phyloP scores from a whole-genome alignment of 1,284 basidiomycete genomes.

The Dichomitus squalens region DNA sequence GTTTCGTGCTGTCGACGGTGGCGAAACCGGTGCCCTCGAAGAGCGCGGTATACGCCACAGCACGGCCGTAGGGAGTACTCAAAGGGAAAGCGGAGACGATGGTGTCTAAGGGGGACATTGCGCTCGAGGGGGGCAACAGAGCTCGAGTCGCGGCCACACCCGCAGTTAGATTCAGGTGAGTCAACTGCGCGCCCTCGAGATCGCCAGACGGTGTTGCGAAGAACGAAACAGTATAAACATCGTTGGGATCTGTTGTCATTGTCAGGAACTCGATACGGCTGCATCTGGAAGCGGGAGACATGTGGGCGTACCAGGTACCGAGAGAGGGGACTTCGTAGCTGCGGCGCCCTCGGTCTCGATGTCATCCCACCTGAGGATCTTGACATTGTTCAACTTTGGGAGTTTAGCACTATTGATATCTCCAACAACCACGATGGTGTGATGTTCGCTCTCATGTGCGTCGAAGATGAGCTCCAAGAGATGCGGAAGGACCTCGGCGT shows the following conservation, averaged over 20 bases:
- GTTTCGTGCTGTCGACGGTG: constrained; percentile 57
- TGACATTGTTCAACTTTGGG: constrained; percentile 49
- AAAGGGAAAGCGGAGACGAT: constrained; percentile 72
- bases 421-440: constrained; percentile 70
- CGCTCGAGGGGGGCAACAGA: constrained; percentile 63
- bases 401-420: constrained; percentile 44
- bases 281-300: neutral
- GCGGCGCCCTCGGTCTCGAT: constrained; percentile 63
- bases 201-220: constrained; percentile 53
- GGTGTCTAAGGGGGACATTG: constrained; percentile 68
- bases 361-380: constrained; percentile 62
- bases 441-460: constrained; percentile 47
- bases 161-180: constrained; percentile 79
- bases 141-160: constrained; percentile 73
- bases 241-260: constrained; percentile 48
- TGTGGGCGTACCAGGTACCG: constrained; percentile 51
- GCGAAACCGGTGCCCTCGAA: constrained; percentile 74
- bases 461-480: constrained; percentile 72
- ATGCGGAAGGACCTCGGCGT: constrained; percentile 60
- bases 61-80: constrained; percentile 70
- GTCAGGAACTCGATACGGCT: neutral
- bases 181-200: constrained; percentile 63
- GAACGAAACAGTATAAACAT: constrained; percentile 71
- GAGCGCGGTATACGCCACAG: constrained; percentile 74
- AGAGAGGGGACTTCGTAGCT: constrained; percentile 46